A percentile compares a stretch with the other conserved stretches of the same genome.
Evolutionary conservation across 495 filamentous ascomycete species (phyloP).

Genomic region (Penicillium maclennaniae): DNA sequence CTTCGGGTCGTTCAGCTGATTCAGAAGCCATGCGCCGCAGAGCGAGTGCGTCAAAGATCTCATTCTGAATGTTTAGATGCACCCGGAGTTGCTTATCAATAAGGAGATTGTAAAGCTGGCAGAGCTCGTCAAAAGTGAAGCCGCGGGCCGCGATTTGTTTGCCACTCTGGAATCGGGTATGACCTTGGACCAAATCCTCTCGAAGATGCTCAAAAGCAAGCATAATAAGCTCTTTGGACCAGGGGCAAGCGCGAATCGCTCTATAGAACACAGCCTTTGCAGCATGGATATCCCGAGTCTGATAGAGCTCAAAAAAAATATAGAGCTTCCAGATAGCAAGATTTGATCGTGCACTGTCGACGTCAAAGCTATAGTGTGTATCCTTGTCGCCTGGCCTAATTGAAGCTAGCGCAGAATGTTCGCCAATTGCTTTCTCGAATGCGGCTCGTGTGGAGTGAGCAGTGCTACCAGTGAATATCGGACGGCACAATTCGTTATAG

Average conservation of each 20-base stretch:
- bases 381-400: slow-evolving; percentile 19
- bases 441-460: slow-evolving; percentile 57
- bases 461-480: slow-evolving; percentile 47
- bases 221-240: slow-evolving; percentile 69
- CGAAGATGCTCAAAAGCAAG: slow-evolving; percentile 55
- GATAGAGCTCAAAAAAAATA: slow-evolving; percentile 51
- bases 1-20: not conserved
- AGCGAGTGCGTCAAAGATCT: not conserved
- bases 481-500: slow-evolving; percentile 54
- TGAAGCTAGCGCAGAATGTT: slow-evolving; percentile 13
- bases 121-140: slow-evolving; percentile 8
- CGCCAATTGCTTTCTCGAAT: slow-evolving; percentile 65
- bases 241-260: slow-evolving; percentile 60
- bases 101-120: slow-evolving; percentile 4
- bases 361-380: slow-evolving; percentile 17
- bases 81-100: slow-evolving; percentile 11
- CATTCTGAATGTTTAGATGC: slow-evolving; percentile 3
- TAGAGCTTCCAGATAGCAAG: slow-evolving; percentile 65
- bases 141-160: not conserved
- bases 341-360: slow-evolving; percentile 39
- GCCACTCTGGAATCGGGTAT: slow-evolving; percentile 11
- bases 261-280: slow-evolving; percentile 49
- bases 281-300: slow-evolving; percentile 28
- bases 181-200: slow-evolving; percentile 12
- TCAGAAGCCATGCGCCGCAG: not conserved